Evolutionary conservation across 2,329 filamentous ascomycete species (phyloP).

Genomic region (Zymoseptoria brevis): DNA sequence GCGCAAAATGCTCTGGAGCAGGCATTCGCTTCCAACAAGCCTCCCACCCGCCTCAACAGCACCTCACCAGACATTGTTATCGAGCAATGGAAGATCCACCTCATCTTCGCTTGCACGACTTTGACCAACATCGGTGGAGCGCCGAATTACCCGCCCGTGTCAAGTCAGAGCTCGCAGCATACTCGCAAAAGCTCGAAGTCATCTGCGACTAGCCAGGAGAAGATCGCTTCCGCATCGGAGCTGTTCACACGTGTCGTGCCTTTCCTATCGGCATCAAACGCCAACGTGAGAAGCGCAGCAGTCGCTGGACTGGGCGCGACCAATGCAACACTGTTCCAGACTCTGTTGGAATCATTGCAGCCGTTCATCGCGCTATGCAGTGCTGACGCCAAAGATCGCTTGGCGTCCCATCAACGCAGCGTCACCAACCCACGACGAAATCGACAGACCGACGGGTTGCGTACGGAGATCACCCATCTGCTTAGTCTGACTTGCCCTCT

Average conservation of each 20-base stretch:
- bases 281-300: conserved; percentile 78
- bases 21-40: conserved; percentile 33
- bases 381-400: conserved; percentile 75
- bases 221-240: conserved; percentile 78
- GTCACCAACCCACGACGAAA: conserved; percentile 76
- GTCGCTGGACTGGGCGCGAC: conserved; percentile 90
- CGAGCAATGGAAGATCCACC: conserved; percentile 96
- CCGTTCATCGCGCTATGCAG: conserved; percentile 79
- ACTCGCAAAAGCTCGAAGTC: conserved; percentile 72
- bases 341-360: conserved; percentile 80
- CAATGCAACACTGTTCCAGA: conserved; percentile 87
- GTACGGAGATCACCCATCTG: conserved; percentile 92
- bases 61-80: conserved; percentile 79
- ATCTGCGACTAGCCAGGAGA: conserved; percentile 55
- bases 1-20: conserved; percentile 53
- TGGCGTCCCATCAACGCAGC: conserved; percentile 68
- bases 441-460: conserved; percentile 73
- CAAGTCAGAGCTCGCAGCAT: conserved; percentile 57
- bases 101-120: conserved; percentile 95
- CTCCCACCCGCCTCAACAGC: conserved; percentile 43
- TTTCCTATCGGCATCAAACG: conserved; percentile 69
- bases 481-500: conserved; percentile 93
- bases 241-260: conserved; percentile 90
- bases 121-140: conserved; percentile 64
- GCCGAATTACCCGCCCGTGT: conserved; percentile 47